phyloP scores from a whole-genome alignment of 2,329 filamentous ascomycete species.

The Fusarium penzigii region DNA sequence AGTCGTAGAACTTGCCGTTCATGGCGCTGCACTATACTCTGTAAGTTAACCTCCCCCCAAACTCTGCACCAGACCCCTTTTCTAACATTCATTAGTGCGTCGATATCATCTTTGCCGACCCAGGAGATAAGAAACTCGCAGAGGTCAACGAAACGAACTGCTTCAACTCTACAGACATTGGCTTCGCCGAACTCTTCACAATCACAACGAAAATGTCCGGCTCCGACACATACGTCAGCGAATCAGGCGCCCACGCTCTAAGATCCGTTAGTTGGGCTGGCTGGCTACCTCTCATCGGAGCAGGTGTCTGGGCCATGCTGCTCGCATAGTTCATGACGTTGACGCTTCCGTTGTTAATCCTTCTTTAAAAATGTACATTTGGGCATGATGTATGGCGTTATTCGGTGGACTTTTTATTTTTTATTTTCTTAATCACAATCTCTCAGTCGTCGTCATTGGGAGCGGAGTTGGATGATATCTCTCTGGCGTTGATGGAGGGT shows the following conservation, averaged over 20 bases:
- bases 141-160: constrained; percentile 82
- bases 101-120: constrained; percentile 88
- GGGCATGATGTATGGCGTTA: constrained; percentile 29
- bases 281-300: constrained; percentile 44
- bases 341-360: no score
- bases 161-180: constrained; percentile 80
- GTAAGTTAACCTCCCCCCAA: constrained; percentile 47
- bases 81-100: constrained; percentile 66
- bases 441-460: background rate
- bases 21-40: constrained; percentile 81
- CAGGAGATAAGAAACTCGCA: constrained; percentile 64
- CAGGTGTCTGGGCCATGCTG: constrained; percentile 41
- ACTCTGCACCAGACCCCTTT: background rate
- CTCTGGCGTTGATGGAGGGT: constrained; percentile 27
- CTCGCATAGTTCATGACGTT: constrained; percentile 25
- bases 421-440: constrained; percentile 8
- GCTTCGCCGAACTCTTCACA: constrained; percentile 77
- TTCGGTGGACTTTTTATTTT: constrained; percentile 7
- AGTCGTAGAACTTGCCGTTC: constrained; percentile 77
- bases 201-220: constrained; percentile 52
- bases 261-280: constrained; percentile 34
- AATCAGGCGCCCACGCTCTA: constrained; percentile 28
- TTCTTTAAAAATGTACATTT: constrained; percentile 22
- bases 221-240: constrained; percentile 33
- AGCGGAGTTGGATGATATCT: constrained; percentile 10